Evolutionary conservation across 2,329 filamentous ascomycete species (phyloP).

Genomic region (Colletotrichum musae): DNA sequence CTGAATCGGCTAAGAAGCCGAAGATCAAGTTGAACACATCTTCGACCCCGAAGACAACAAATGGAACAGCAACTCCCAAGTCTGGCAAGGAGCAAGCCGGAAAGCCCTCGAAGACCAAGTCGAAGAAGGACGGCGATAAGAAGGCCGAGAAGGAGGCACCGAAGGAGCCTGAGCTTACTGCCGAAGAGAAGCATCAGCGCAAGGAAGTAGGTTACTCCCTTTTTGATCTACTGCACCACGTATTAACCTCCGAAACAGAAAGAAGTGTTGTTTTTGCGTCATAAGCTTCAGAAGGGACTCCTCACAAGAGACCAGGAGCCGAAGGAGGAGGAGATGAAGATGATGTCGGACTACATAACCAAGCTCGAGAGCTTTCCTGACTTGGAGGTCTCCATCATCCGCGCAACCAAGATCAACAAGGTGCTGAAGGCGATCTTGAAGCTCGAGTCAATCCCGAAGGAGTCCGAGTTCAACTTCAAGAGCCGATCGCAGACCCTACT

Average conservation of each 20-base stretch:
- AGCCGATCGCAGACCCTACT: constrained; percentile 83
- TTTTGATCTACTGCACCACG: not conserved
- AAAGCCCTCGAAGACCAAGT: constrained; percentile 70
- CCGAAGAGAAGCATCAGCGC: constrained; percentile 70
- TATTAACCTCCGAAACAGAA: constrained; percentile 64
- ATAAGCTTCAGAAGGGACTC: constrained; percentile 95
- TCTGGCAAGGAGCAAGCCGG: constrained; percentile 65
- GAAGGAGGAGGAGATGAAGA: constrained; percentile 87
- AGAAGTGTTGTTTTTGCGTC: constrained; percentile 91
- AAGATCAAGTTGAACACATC: constrained; percentile 77
- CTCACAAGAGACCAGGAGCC: constrained; percentile 86
- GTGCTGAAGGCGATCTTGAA: constrained; percentile 96
- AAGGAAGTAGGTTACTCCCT: constrained; percentile 66
- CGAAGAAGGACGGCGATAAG: constrained; percentile 67
- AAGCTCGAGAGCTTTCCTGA: constrained; percentile 86
- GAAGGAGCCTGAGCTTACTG: constrained; percentile 71
- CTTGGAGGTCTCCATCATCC: constrained; percentile 90
- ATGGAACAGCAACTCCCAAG: constrained; percentile 72
- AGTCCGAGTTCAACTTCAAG: constrained; percentile 93
- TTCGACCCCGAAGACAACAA: constrained; percentile 78
- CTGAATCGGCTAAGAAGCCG: constrained; percentile 77
- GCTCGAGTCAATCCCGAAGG: constrained; percentile 85
- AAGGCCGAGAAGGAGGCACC: constrained; percentile 67
- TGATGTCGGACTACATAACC: constrained; percentile 82
- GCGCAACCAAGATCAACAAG: constrained; percentile 97